Evolutionary conservation across 179 eudicot genomes (phyloP), one percentile per base, ranked within the genome.

Genomic region (Patellifolia procumbens): DNA sequence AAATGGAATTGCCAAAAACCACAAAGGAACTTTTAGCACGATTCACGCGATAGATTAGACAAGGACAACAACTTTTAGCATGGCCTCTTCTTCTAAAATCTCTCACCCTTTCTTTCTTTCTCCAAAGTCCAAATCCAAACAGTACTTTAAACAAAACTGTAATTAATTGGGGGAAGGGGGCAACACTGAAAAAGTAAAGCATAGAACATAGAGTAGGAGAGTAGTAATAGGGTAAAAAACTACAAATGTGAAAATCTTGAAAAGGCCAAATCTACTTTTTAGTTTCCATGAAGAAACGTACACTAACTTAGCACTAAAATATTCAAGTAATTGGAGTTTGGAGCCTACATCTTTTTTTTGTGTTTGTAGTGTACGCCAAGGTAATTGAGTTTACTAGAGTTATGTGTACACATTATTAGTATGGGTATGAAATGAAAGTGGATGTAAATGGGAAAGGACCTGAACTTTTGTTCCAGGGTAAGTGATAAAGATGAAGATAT

Each of bases 121-220:
- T 15, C 5, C 22, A 45, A 79, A 73, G 78, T 78, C 78, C 68
- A 65, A 73, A 67, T 67, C 52, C 60, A 74, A 79, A 73, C 81
- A 34, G 11, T 28, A 45, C 68, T 26, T 59, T 24, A 67, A 78
- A 78, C 76, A 26, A 5, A 11, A 39, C 70, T 28, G 63, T 35
- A 42, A 56, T 35, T 52, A 55, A 29, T 39, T 2, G 42, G 11
- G 77, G 77, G 68, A 74, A n/a, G n/a, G n/a, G 29, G 1, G 39
- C 46, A 20, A 39, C 17, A n/a, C 26, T 77, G 69, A 46, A 46
- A 46, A 75, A 75, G 29, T 32, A 8, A 6, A 68, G 39, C 78
- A 39, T 7, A 48, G 37, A 19, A 68, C 39, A 29, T n/a, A 19
- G 39, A 46, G 34, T 26, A 39, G 43, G 6, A 39, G 3, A 2